Base-by-base conservation (phyloP, 2,329 filamentous ascomycete genomes). In the Cladosporium colombiae region DNA sequence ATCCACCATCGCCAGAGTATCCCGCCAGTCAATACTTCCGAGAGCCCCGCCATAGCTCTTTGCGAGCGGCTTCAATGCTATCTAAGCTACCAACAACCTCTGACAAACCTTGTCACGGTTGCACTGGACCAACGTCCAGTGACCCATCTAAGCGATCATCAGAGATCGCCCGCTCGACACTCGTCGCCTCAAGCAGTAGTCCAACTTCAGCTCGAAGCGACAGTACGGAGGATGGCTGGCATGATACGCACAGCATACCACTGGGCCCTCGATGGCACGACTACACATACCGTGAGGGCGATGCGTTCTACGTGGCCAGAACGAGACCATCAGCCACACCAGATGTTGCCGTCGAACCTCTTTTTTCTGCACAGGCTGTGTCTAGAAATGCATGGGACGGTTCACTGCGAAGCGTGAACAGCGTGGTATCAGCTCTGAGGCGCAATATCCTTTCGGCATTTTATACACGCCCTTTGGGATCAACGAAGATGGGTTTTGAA, bases 241-340 rank as follows among this genome's bases (percentile, higher is more conserved):
- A 55, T n/a, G 61, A 63, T n/a, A 63, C 61, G 25, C 31, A 18
- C 21, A 63, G 61, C 33, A 8, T 56, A 4, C 61, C 61, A 7
- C 18, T 63, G 35, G 61, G 61, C 6, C 61, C 61, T 11, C 33
- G 61, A 13, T 63, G 61, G 61, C 25, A 55, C 23, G 61, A 63
- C 35, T 63, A 63, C 35, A 63, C 61, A 11, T 63, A 56, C 23
- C 61, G 61, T 1, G 61, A 63, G 25, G 61, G 61, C 6, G 61
- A 63, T 29, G 25, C 50, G 6, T 63, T 63, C 25, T 63, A 63
- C 11, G 37, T 25, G 16, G 25, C 23, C n/a, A 16, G 23, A 27
- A 7, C 59, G 21, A n/a, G 11, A 10, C 14, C 40, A 25, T 29
- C 29, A 13, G 21, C 27, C 21, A 23, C 2, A 11, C 18, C 27